Base-by-base conservation (phyloP, 495 filamentous ascomycete genomes). In the Aspergillus ellipticus region DNA sequence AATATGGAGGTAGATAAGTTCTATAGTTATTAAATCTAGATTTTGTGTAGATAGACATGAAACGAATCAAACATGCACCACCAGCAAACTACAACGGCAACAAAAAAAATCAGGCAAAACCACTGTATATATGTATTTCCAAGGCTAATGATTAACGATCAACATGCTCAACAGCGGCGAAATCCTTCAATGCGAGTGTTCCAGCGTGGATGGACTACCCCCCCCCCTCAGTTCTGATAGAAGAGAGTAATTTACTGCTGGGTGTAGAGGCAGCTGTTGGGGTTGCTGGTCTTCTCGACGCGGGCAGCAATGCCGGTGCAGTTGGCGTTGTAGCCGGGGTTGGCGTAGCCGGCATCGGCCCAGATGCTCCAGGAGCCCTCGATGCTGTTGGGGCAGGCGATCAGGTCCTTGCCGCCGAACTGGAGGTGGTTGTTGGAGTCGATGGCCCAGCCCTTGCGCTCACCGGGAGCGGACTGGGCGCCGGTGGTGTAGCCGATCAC, bases 261-360 rank as follows among this genome's bases (percentile, higher is more conserved):
- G 83, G 90, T 72, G 85, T 86, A 51, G 78, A 81, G 13, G 85
- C 89, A 49, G 82, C 79, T 52, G 48, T 61, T 66, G 28, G 74
- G 65, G 17, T 61, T 59, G 15, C 50, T 43, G 35, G 49, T 64
- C 58, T 66, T 59, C 29, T 67, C 55, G 5, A 75, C 68, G 17
- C 67, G 71, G 26, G 67, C 70, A 6, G 58, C 60, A 54, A 81
- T 67, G 21, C 74, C 69, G 19, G 79, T 59, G 54, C 80, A 83
- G 49, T 69, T 58, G 53, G 64, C 19, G 64, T 79, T 77, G 31
- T 64, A 65, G 11, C 50, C 79, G n/a, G 79, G 80, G 62, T 76
- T 69, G 1, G 58, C 41, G 28, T 75, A 55, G 10, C 74, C 77
- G 29, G 66, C 63, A 11, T 60, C 55, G 24, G 74, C 70, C 78